Base-by-base conservation (phyloP, 179 eudicot genomes). In the Actinidia chinensis region DNA sequence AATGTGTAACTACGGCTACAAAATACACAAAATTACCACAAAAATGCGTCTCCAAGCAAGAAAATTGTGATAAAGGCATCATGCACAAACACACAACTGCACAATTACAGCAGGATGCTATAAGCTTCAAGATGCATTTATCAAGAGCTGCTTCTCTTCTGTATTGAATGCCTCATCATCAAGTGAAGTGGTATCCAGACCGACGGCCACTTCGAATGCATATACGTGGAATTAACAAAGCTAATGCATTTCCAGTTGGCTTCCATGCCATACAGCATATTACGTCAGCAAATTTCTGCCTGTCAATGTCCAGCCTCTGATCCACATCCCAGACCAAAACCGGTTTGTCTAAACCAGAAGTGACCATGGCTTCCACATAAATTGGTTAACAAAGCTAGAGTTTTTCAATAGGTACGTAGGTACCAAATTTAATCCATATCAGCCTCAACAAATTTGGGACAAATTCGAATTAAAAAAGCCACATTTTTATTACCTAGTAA, bases 81-180 rank as follows among this genome's bases (percentile, higher is more conserved):
- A n/a, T n/a, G n/a, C n/a, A n/a, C n/a, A n/a, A n/a, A n/a, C n/a
- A n/a, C 20, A 76, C 65, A 50, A 69, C 80, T 91, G 71, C 83
- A 96, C 98, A 92, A 74, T 92, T 96, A 89, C 98, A 94, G 82
- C 99, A 94, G 58, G 93, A 89, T 71, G 93, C 98, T 80, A 94
- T 92, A 61, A 96, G 92, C 93, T 93, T 90, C 87, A 96, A 82
- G 85, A 94, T 96, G 86, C 98, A 96, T 84, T 89, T 91, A 84
- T 96, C 99, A 56, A 92, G 92, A 67, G 90, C 87, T 68, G 91
- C 85, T 84, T 96, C n/a, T n/a, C n/a, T n/a, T n/a, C 98, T 48
- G 79, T 85, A 66, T 82, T 87, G 77, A 94, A 92, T 68, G 95
- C 95, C 76, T 92, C 98, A 50, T 94, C 95, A 54, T 94, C 97